Evolutionary conservation across 768 basidiomycete genomes (phyloP), one percentile per base, ranked within the genome.

Genomic region (Hericium rajendrae): DNA sequence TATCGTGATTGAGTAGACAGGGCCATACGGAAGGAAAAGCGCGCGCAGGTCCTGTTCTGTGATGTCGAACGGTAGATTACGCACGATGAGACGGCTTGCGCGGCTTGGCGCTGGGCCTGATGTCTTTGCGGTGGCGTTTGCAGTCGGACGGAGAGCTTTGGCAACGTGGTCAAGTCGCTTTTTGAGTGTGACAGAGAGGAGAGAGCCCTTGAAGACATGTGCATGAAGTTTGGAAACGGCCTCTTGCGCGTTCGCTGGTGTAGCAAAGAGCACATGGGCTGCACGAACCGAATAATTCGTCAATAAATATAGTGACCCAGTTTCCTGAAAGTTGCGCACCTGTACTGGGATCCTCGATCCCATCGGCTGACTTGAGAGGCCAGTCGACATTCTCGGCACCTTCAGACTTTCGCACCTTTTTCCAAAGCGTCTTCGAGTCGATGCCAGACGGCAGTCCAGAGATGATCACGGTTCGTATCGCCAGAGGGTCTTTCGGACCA

Each of bases 141-240:
- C 32, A 26, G 54, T 56, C 43, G 60, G 38, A 20, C 59, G 59
- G 4, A 37, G 8, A 32, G 77, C 70, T 61, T 83, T 87, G 16
- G 78, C 72, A 9, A 87, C 75, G 2, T 74, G 80, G 57, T 94
- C 89, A 8, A 91, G 72, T 15, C 90, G 82, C 66, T 92, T 92
- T 77, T 95, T 94, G 51, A 95, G 78, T 6, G 87, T 84, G 13
- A 87, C 90, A 2, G 88, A 91, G n/a, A 97, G 80, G 4, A 94
- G 73, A 9, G 78, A 76, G 41, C 93, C 92, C 68, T 95, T 94
- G 80, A 88, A 95, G 28, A 94, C 87, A 67, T 94, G 92, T 1
- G 91, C 91, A 67, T 98, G 92, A 1, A 98, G 79, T 69, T 89
- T 91, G 55, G 70, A 73, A 40, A 89, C 82, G 2, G 91, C 88